Percentiles rank a stretch among this genome's conserved stretches.
These are phyloP conservation scores for Primulina huaijiensis DNA, from an alignment of 257 asterid species.

Conservation along the genomic window DNA sequence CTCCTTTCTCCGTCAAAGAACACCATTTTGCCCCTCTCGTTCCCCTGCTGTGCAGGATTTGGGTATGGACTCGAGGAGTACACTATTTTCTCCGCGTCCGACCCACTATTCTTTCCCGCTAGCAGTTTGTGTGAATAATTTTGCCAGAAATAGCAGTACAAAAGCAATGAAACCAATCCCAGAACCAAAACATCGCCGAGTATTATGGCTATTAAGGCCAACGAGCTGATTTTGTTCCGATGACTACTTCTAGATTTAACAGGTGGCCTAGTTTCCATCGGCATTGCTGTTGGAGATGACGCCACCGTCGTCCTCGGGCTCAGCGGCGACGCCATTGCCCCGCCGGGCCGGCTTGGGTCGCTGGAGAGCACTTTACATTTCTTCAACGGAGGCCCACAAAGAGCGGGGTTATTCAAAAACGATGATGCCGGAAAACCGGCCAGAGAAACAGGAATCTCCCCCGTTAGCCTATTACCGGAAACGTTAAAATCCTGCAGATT, in stretches of 20 bases:
- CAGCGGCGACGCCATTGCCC: constrained; percentile 54
- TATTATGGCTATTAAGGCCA: constrained; percentile 59
- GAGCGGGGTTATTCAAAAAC: constrained; percentile 38
- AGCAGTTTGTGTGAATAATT: constrained; percentile 27
- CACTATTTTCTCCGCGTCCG: constrained; percentile 48
- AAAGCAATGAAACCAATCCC: constrained; percentile 43
- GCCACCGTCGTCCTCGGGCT: constrained; percentile 42
- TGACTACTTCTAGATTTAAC: constrained; percentile 22
- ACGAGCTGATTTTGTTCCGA: constrained; percentile 46
- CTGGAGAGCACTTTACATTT: constrained; percentile 34
- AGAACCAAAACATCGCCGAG: constrained; percentile 62
- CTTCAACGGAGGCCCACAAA: constrained; percentile 70
- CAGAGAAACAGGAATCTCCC: constrained; percentile 56
- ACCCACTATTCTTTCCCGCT: constrained; percentile 28
- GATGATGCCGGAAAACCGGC: constrained; percentile 54
- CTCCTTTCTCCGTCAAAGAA: constrained; percentile 72
- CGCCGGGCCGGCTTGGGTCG: constrained; percentile 50
- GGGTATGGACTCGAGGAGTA: constrained; percentile 82
- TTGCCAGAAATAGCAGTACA: constrained; percentile 67
- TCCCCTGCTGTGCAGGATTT: constrained; percentile 36
- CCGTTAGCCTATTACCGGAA: constrained; percentile 49
- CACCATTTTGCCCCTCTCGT: constrained; percentile 68
- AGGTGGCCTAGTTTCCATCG: constrained; percentile 37
- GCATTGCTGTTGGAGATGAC: constrained; percentile 57
- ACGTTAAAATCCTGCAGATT: constrained; percentile 74